Evolutionary conservation across 192 early-diverging fungal genomes (phyloP), one percentile per base, ranked within the genome.

Genomic region (Backusella macrospora): DNA sequence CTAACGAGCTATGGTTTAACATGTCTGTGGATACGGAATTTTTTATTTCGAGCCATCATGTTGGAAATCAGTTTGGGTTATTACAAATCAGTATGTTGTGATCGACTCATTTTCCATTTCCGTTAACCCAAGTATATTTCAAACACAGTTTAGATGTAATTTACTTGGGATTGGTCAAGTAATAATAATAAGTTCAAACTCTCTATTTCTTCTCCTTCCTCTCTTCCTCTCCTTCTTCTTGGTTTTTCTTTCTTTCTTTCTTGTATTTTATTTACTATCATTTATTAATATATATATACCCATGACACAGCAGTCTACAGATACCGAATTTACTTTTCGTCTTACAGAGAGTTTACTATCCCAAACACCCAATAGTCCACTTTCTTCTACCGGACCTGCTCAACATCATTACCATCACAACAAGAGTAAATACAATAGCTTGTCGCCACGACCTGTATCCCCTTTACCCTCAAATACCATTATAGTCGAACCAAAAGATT

Each of bases 341-440:
- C 44, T 68, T 45, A 68, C 67, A 45, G 67, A 68, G 21, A 68
- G 67, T 29, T 16, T 68, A 46, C 42, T 68, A 23, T 46, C 43
- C 9, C 65, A 66, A 66, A 42, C 65, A 21, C n/a, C 38, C n/a
- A 66, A 66, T 21, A 66, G 65, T 26, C 21, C 37, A 13, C 18
- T 66, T n/a, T 66, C 65, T 21, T 66, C 40, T 6, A 38, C 9
- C 6, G 37, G n/a, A 34, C 29, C 29, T 34, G 29, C 29, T 34
- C 29, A 34, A 34, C 29, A 34, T 21, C 37, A 38, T 21, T 15
- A 37, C 42, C 49, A 18, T 18, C 48, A 49, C 8, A 18, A 18
- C 8, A 23, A 12, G 23, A 59, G 26, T 12, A 18, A 21, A 59
- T n/a, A 59, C 10, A 59, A 29, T 59, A 59, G 52, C 26, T 43